Evolutionary conservation across 345 rosid species (phyloP).

Genomic region (Populus simonii): DNA sequence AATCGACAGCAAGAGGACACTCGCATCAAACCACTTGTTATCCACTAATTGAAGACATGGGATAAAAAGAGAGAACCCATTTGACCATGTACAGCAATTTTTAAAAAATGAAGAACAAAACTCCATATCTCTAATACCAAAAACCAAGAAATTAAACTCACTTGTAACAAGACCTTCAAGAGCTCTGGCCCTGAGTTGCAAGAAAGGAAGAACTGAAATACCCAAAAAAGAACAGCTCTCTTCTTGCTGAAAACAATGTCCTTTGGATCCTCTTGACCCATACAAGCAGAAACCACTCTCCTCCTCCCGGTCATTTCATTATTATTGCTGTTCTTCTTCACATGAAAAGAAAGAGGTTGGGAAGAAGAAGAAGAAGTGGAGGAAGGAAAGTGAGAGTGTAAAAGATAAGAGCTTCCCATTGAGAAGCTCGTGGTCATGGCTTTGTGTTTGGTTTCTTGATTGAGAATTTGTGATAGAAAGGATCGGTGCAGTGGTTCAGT

Average conservation of each 20-base stretch:
- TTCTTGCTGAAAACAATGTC: constrained; percentile 34
- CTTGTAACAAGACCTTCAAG: constrained; percentile 31
- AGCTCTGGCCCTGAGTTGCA: constrained; percentile 48
- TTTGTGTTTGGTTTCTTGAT: neutral
- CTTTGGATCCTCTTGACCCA: constrained; percentile 28
- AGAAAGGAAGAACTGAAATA: constrained; percentile 63
- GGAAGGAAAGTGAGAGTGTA: constrained; percentile 35
- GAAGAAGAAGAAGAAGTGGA: constrained; percentile 29
- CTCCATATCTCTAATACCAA: neutral
- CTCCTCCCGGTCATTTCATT: constrained; percentile 38
- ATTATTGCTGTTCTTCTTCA: neutral
- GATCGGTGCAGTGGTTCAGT: neutral
- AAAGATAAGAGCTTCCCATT: constrained; percentile 44
- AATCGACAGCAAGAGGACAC: neutral
- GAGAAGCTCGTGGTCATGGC: constrained; percentile 33
- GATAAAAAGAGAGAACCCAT: neutral
- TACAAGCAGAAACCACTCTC: constrained; percentile 35
- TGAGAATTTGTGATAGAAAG: neutral
- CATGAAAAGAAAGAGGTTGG: constrained; percentile 27
- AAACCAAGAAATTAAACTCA: constrained; percentile 18
- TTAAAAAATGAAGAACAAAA: neutral
- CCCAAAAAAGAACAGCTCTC: constrained; percentile 62
- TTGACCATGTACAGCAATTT: neutral
- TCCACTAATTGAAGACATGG: neutral
- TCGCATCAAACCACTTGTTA: neutral